Base-by-base conservation (phyloP, 2,329 filamentous ascomycete genomes). In the Reticulascus tulasneorum region DNA sequence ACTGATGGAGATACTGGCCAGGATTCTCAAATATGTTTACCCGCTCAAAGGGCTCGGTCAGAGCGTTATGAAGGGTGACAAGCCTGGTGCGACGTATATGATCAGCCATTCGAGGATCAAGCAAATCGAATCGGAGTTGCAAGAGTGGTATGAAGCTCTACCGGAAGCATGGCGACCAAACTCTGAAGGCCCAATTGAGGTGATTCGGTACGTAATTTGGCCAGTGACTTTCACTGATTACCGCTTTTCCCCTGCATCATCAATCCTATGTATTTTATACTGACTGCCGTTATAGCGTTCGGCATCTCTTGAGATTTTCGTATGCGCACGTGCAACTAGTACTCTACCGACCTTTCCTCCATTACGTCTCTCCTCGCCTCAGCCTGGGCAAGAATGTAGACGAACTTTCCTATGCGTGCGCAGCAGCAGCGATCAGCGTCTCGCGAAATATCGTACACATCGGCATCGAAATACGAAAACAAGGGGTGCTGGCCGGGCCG, bases 251-350 rank as follows among this genome's bases (percentile, higher is more conserved):
- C n/a, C n/a, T n/a, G n/a, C n/a, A n/a, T n/a, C n/a, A n/a, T n/a
- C n/a, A n/a, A n/a, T n/a, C n/a, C n/a, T n/a, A n/a, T n/a, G n/a
- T n/a, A n/a, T n/a, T n/a, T n/a, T n/a, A n/a, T n/a, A n/a, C n/a
- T n/a, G n/a, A n/a, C n/a, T n/a, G n/a, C n/a, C n/a, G n/a, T n/a
- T 17, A 29, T 34, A 77, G 74, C 9, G 71, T 79, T n/a, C 85
- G 87, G 42, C 86, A 89, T 45, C 67, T 90, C 17, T 67, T 93
- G 15, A 75, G 86, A 23, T 82, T 93, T 59, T 77, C 82, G n/a
- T 91, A 86, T 54, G 84, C 84, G 3, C 85, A 91, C 51, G 84
- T 89, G 6, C 86, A 91, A 53, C 81, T 93, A 57, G 79, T 93
- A 52, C 65, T 93, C 3, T 93, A 93, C 52, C 72, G 87, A 13